Evolutionary conservation across 2,329 filamentous ascomycete species (phyloP).

Genomic region (Ambrosiella beaveri): DNA sequence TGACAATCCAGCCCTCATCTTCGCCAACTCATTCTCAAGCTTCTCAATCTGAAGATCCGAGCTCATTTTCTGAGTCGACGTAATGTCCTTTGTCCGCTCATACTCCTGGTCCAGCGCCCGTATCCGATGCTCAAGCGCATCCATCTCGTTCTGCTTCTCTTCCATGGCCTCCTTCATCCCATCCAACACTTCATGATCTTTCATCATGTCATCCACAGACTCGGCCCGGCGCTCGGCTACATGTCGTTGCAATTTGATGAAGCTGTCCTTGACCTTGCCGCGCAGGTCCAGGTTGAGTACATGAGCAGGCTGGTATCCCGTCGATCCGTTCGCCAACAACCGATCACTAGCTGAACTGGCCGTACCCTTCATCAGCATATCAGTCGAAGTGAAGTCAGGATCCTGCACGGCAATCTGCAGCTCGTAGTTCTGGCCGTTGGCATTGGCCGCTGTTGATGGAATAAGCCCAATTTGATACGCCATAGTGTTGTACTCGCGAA

Average conservation of each 20-base stretch:
- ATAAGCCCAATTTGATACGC: conserved; percentile 90
- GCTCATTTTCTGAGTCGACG: conserved; percentile 69
- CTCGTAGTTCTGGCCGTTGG: conserved; percentile 72
- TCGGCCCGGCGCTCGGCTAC: conserved; percentile 74
- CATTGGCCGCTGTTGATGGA: conserved; percentile 66
- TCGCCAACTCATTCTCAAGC: conserved; percentile 95
- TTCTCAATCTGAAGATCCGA: conserved; percentile 92
- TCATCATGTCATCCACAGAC: conserved; percentile 80
- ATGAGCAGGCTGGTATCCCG: conserved; percentile 78
- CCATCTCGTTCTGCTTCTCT: conserved; percentile 84
- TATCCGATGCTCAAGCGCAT: conserved; percentile 75
- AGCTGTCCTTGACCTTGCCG: conserved; percentile 61
- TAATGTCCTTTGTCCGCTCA: conserved; percentile 78
- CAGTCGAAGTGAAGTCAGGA: conserved; percentile 54
- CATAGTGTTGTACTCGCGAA: conserved; percentile 83
- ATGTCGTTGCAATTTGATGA: conserved; percentile 67
- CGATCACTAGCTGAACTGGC: conserved; percentile 46
- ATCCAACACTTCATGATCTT: conserved; percentile 83
- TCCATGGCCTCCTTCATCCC: conserved; percentile 94
- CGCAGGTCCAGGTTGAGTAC: conserved; percentile 79
- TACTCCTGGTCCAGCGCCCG: conserved; percentile 84
- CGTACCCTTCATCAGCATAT: conserved; percentile 23
- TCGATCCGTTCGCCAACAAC: conserved; percentile 62
- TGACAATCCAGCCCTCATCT: conserved; percentile 68
- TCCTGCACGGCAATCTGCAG: conserved; percentile 68